phyloP scores from a whole-genome alignment of 2,329 filamentous ascomycete genomes.

The Nemania sp. region DNA sequence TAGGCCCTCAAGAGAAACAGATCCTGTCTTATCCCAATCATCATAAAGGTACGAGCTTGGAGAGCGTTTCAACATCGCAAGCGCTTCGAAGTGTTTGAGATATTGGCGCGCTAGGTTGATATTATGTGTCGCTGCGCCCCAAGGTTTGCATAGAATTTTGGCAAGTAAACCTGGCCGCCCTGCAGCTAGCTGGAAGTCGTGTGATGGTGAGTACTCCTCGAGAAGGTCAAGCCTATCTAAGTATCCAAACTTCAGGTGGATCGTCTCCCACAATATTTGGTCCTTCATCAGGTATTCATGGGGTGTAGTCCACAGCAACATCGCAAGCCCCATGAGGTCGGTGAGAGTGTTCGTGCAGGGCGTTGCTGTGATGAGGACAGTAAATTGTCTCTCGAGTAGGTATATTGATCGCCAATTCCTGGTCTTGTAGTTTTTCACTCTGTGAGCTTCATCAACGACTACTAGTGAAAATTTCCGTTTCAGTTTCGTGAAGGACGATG shows the following conservation, averaged over 20 bases:
- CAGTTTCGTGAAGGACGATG: conserved; percentile 26
- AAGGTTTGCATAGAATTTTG: conserved; percentile 22
- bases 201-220: background rate
- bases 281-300: conserved; percentile 22
- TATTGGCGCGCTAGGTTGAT: conserved; percentile 30
- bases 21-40: conserved; percentile 25
- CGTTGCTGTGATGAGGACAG: conserved; percentile 37
- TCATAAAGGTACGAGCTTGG: conserved; percentile 30
- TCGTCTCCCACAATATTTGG: background rate
- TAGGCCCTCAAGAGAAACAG: conserved; percentile 33
- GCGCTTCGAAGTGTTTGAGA: conserved; percentile 33
- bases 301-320: conserved; percentile 31
- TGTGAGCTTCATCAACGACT: conserved; percentile 38
- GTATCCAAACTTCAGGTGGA: background rate
- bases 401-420: conserved; percentile 33
- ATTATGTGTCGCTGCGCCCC: conserved; percentile 2
- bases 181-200: conserved; percentile 29
- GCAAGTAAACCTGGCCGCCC: conserved; percentile 29
- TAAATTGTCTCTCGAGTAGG: conserved; percentile 32
- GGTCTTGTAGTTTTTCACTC: conserved; percentile 32
- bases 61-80: conserved; percentile 36
- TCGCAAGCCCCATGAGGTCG: conserved; percentile 33
- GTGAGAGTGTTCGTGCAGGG: conserved; percentile 34
- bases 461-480: conserved; percentile 34
- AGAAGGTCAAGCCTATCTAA: conserved; percentile 21